Evolutionary conservation across 192 early-diverging fungal genomes (phyloP).

Genomic region (Cetraspora pellucida): DNA sequence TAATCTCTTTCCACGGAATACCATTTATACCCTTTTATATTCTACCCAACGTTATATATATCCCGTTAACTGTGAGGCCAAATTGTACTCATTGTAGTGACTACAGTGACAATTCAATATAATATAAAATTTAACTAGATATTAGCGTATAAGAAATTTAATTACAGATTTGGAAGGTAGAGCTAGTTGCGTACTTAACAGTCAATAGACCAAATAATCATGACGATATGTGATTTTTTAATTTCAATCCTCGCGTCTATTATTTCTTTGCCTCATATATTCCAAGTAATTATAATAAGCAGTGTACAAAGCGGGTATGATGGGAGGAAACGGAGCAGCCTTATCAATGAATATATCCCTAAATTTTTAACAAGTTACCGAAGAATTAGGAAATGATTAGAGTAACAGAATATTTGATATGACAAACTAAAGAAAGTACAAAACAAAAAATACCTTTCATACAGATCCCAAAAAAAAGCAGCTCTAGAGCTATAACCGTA

Average conservation of each 20-base stretch:
- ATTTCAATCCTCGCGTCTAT: background rate
- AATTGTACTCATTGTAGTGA: no score
- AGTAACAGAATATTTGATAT: background rate
- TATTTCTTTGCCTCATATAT: background rate
- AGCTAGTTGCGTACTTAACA: no score
- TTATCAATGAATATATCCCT: background rate
- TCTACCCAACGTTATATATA: no score
- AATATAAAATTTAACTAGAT: no score
- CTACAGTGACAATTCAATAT: no score
- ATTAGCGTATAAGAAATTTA: no score
- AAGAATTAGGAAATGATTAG: background rate
- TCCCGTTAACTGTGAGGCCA: no score
- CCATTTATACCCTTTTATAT: no score
- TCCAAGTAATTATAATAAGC: background rate
- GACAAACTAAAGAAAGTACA: background rate
- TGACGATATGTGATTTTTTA: no score
- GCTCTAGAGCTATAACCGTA: background rate
- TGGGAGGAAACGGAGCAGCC: background rate
- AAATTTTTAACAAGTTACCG: background rate
- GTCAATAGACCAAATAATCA: no score
- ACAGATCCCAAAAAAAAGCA: background rate
- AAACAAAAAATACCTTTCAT: background rate
- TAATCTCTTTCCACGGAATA: no score
- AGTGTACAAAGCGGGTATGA: background rate
- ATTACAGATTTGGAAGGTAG: no score